Base-by-base conservation (phyloP, 345 rosid genomes). In the Alliaria petiolata region DNA sequence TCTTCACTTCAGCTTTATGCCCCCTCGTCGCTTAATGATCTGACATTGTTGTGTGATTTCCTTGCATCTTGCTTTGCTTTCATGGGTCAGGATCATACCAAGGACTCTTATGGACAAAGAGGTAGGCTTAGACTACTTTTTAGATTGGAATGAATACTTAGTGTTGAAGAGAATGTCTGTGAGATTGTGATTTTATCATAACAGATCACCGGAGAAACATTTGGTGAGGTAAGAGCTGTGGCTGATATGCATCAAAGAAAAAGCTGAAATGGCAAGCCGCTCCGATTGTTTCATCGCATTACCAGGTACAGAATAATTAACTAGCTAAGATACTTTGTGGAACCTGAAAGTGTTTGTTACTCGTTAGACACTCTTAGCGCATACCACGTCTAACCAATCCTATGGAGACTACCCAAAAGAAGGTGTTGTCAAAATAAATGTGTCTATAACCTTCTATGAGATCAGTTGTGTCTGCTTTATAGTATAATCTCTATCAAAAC, bases 171-270 rank as follows among this genome's bases (percentile, higher is more conserved):
- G 13, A 68, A 54, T 11, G 34, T 75, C 50, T 60, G 26, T 34
- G 22, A 67, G 33, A 62, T n/a, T 40, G 59, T 62, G 22, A 36
- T n/a, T 43, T 43, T 67, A 9, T 22, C 4, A 9, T 25, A 53
- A 52, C 62, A 89, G 96, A 82, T 89, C 25, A 89, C 93, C 6
- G 96, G 96, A 45, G 91, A 84, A 70, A 84, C 98, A 31, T 85
- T 82, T 54, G 98, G 97, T 50, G 98, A 91, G 77, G 96, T 91
- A 4, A 83, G 72, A 79, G 75, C 96, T 31, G 98, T 93, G 33
- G 90, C 95, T 17, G 92, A 91, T 83, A 93, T 93, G 98, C 98
- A 91, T 75, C 92, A 93, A 80, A 83, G 98, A 39, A 93, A n/a
- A 93, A 73, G 97, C 97, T 7, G 97, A 93, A 83, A 93, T 93